Evolutionary conservation across 495 filamentous ascomycete genomes (phyloP).

Genomic region (Astrothelium macrocarpum): DNA sequence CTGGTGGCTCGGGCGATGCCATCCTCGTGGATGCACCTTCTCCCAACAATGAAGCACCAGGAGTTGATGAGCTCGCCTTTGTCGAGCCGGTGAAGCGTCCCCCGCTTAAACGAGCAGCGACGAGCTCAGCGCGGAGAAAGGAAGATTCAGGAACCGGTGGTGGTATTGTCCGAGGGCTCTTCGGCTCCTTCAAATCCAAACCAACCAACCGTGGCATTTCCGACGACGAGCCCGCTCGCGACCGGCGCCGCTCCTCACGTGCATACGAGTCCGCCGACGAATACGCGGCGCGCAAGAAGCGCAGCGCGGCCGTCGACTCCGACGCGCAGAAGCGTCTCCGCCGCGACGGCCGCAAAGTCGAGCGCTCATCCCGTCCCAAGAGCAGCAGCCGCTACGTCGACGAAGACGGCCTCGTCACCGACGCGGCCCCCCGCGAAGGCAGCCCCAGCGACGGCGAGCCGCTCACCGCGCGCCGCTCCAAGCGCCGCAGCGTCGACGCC

Average conservation of each 20-base stretch:
- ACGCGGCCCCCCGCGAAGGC: slow-evolving; percentile 16
- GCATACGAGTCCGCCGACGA: slow-evolving; percentile 22
- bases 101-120: slow-evolving; percentile 15
- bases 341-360: slow-evolving; percentile 20
- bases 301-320: slow-evolving; percentile 17
- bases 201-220: slow-evolving; percentile 10
- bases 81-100: slow-evolving; percentile 12
- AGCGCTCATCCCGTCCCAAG: slow-evolving; percentile 15
- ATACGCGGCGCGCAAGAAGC: slow-evolving; percentile 15
- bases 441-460: slow-evolving; percentile 19
- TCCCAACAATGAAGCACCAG: slow-evolving; percentile 8
- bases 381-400: slow-evolving; percentile 7
- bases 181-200: slow-evolving; percentile 17
- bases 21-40: slow-evolving; percentile 20
- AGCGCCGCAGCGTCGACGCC: slow-evolving; percentile 37
- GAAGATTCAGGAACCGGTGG: slow-evolving; percentile 5
- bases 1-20: slow-evolving; percentile 18
- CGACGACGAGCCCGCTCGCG: neutral
- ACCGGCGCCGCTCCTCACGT: slow-evolving; percentile 13
- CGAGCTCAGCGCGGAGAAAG: slow-evolving; percentile 18
- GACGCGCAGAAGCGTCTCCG: slow-evolving; percentile 21
- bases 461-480: slow-evolving; percentile 10
- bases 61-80: slow-evolving; percentile 16
- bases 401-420: slow-evolving; percentile 15
- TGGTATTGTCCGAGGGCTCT: slow-evolving; percentile 21